phyloP scores from a whole-genome alignment of 2,329 filamentous ascomycete species.

The Xylaria sp. region DNA sequence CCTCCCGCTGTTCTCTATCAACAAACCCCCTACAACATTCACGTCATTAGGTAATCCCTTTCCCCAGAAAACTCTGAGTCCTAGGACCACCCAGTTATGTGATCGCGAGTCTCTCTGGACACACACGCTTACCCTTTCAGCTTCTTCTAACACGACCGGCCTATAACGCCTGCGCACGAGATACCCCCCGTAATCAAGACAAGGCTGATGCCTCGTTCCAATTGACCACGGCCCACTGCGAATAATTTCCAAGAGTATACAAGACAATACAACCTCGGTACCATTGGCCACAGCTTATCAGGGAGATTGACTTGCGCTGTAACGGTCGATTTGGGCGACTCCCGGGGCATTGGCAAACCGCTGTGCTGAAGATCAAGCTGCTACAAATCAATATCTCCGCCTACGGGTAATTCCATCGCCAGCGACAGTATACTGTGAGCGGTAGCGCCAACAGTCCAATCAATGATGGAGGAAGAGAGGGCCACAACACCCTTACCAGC shows the following conservation, averaged over 20 bases:
- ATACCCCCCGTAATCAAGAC: slow-evolving; percentile 17
- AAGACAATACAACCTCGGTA: background rate
- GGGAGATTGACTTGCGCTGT: slow-evolving; percentile 24
- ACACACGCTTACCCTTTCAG: slow-evolving; percentile 4
- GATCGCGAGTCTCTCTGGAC: slow-evolving; percentile 16
- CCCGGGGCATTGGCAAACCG: slow-evolving; percentile 40
- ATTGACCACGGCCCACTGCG: background rate
- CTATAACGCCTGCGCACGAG: slow-evolving; percentile 18
- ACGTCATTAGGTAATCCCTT: slow-evolving; percentile 27
- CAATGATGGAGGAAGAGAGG: slow-evolving; percentile 60
- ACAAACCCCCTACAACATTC: slow-evolving; percentile 2
- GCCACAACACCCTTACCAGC: slow-evolving; percentile 53
- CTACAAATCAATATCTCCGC: slow-evolving; percentile 39
- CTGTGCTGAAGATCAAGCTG: slow-evolving; percentile 38
- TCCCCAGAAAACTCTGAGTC: slow-evolving; percentile 29
- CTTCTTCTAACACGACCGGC: slow-evolving; percentile 13
- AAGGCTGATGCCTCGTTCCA: background rate
- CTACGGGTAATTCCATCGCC: slow-evolving; percentile 40
- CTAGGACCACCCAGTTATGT: slow-evolving; percentile 16
- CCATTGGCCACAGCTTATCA: background rate
- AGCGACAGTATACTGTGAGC: slow-evolving; percentile 41
- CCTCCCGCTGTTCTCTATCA: background rate
- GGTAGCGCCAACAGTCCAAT: slow-evolving; percentile 42
- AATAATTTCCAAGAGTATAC: background rate
- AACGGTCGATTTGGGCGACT: slow-evolving; percentile 36